A percentile compares a stretch with the other conserved stretches of the same genome.
phyloP scores from a whole-genome alignment of 768 basidiomycete genomes.

The Mycena rosella region DNA sequence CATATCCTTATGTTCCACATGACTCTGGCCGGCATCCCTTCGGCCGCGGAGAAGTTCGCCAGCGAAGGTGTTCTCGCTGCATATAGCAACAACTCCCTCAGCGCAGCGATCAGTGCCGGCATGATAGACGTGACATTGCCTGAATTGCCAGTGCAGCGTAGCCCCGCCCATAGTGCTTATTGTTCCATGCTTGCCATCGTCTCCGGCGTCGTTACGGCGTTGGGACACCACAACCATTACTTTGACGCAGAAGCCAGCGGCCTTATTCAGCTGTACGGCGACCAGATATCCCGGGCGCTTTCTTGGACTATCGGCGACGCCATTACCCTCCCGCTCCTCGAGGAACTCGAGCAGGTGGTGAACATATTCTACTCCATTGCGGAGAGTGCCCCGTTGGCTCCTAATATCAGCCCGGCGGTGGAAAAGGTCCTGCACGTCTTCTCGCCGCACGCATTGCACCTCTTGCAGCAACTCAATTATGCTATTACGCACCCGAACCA shows the following conservation, averaged over 20 bases:
- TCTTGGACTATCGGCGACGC: constrained; percentile 87
- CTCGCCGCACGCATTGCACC: constrained; percentile 72
- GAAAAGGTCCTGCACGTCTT: constrained; percentile 78
- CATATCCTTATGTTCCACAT: constrained; percentile 91
- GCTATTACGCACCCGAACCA: constrained; percentile 93
- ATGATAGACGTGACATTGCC: constrained; percentile 74
- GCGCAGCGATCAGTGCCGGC: constrained; percentile 80
- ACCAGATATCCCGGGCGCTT: constrained; percentile 81
- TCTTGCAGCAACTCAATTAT: constrained; percentile 91
- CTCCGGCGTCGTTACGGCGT: constrained; percentile 73
- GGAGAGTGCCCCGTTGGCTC: constrained; percentile 60
- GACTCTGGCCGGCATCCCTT: constrained; percentile 79
- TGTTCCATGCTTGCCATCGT: constrained; percentile 88
- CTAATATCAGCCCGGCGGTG: constrained; percentile 63
- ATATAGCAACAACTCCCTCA: constrained; percentile 87
- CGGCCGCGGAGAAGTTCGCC: constrained; percentile 87
- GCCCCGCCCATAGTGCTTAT: constrained; percentile 84
- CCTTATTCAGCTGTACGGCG: constrained; percentile 86
- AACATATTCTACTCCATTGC: constrained; percentile 85
- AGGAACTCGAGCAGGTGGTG: constrained; percentile 87
- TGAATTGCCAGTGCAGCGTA: constrained; percentile 80
- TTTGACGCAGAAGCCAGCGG: constrained; percentile 90
- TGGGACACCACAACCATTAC: constrained; percentile 77
- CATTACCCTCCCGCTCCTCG: constrained; percentile 80
- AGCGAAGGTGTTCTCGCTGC: constrained; percentile 85